Base-by-base conservation (phyloP, 495 filamentous ascomycete genomes). In the Talaromyces adpressus region DNA sequence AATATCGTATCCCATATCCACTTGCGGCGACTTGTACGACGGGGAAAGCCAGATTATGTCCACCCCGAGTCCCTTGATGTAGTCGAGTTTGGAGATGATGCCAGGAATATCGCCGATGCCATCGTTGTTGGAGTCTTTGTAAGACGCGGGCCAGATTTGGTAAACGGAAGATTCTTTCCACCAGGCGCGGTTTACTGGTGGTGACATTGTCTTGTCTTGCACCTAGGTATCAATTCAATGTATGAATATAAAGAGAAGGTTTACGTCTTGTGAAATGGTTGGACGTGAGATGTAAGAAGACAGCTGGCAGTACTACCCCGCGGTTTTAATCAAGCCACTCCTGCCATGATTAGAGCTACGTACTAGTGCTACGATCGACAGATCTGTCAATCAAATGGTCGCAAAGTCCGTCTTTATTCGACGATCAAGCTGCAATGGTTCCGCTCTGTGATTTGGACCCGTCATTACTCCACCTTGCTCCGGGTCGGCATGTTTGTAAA, bases 41-140 rank as follows among this genome's bases (percentile, higher is more conserved):
- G 88, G 88, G 63, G 83, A 88, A 2, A 89, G 66, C 88, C 88
- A 91, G 51, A 91, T 77, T 22, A 86, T 79, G 68, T 90, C 86
- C 9, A 88, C 75, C 0, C 86, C 87, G 0, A 90, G 76, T 5
- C 80, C 69, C 62, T 83, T 75, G 64, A 91, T 82, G 67, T 91
- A 87, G 68, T 87, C 84, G 14, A 91, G 72, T 67, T 87, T 81
- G 18, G 83, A 83, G 41, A 85, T 82, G 49, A 90, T 85, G 14
- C 88, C 88, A 1, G 78, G 84, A 39, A 90, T 83, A 67, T 90
- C 87, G 5, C 88, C 88, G 63, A 86, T 76, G 34, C 88, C 88
- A 70, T 89, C 86, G 59, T 80, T 77, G 67, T 89, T 87, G 36
- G 84, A 84, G 70, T 90, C 88, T 25, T 84, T 82, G 75, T 83